These are phyloP conservation scores for Auriculariales sp. DNA, from an alignment of 768 basidiomycete species.

Conservation along the genomic window DNA sequence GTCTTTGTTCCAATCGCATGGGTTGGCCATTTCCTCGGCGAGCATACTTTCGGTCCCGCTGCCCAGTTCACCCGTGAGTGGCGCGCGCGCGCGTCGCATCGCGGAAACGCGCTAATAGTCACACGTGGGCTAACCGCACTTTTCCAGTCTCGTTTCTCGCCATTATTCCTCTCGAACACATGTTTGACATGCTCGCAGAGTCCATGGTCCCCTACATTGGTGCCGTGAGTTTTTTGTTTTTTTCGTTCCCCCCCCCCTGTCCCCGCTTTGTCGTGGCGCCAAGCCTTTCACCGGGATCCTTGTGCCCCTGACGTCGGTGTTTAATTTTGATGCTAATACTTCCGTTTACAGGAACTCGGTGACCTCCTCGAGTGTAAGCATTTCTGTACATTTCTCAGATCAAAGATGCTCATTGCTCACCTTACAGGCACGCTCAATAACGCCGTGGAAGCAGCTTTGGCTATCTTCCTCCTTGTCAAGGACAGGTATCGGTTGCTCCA, in stretches of 20 bases:
- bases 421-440: too few relatives aligned
- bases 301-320: neutral
- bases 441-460: slow-evolving; percentile 56
- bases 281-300: neutral
- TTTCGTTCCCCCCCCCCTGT: too few relatives aligned
- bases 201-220: slow-evolving; percentile 42
- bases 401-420: slow-evolving; percentile 31
- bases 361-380: slow-evolving; percentile 1
- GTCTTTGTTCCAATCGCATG: neutral
- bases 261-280: neutral
- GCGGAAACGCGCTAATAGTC: too few relatives aligned
- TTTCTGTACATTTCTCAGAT: slow-evolving; percentile 20
- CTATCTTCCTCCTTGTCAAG: slow-evolving; percentile 48
- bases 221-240: slow-evolving; percentile 11
- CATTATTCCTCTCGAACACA: slow-evolving; percentile 48
- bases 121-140: too few relatives aligned
- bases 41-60: neutral
- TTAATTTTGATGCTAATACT: neutral
- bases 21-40: neutral
- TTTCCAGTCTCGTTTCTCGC: slow-evolving; percentile 44
- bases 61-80: neutral
- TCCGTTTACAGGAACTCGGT: neutral
- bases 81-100: too few relatives aligned
- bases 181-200: slow-evolving; percentile 54
- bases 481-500: slow-evolving; percentile 61